A percentile compares a stretch with the other conserved stretches of the same genome.
Conservation (phyloP, 2,329 filamentous ascomycete genomes). For the Colletotrichum abscissum region DNA sequence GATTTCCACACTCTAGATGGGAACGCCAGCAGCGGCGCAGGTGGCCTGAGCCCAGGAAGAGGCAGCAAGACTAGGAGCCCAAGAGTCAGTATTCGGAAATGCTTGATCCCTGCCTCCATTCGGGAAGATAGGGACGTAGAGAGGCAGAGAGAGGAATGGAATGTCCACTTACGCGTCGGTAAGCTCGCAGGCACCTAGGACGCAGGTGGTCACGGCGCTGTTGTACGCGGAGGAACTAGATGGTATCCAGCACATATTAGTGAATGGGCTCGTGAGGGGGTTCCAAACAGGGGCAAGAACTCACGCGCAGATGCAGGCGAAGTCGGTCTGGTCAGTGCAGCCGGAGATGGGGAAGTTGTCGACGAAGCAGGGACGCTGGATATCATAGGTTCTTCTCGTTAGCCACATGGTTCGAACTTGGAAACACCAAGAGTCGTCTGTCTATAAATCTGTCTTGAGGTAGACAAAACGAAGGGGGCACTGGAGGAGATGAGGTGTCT, state of each 20-base stretch:
- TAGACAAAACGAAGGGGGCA: background rate
- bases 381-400: background rate
- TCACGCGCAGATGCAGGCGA: conserved; percentile 34
- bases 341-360: conserved; percentile 32
- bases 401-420: background rate
- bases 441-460: background rate
- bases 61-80: background rate
- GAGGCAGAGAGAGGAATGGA: too few species aligned
- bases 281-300: background rate
- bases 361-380: conserved; percentile 30
- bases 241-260: background rate
- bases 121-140: too few species aligned
- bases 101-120: background rate
- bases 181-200: conserved; percentile 12
- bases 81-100: background rate
- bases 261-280: too few species aligned
- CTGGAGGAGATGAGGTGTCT: background rate
- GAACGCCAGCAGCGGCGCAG: conserved; percentile 23
- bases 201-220: conserved; percentile 18
- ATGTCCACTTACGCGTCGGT: conserved; percentile 11
- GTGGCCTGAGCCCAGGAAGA: conserved; percentile 18
- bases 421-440: too few species aligned
- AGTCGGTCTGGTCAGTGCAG: conserved; percentile 30
- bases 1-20: background rate
- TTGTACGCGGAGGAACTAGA: conserved; percentile 26